Base-by-base conservation (phyloP, 106 monocot species). In the Dioscorea dumetorum region DNA sequence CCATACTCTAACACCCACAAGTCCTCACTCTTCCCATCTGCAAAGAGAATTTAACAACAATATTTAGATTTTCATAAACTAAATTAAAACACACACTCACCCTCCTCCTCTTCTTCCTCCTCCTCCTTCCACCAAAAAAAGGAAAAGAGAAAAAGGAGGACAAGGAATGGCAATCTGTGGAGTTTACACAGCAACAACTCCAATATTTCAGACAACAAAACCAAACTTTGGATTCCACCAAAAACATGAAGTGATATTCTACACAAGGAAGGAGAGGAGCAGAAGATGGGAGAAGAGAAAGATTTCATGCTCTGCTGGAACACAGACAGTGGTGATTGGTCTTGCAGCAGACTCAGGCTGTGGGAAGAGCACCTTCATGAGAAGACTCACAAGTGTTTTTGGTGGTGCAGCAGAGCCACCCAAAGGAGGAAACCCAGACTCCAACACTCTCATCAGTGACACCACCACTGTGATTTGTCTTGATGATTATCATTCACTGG, bases 361-460 rank as follows among this genome's bases (percentile, higher is more conserved):
- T 21, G 97, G 97, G 48, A 97, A 97, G 80, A 97, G 97, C 76
- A 97, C 97, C 58, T 97, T 97, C 84, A 97, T 97, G 97, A 75
- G 97, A 62, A 63, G 97, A 62, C 80, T 97, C 14, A 97, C 97
- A 0, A 97, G 97, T 41, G 91, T 97, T 19, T 97, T 97, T 22
- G 97, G 97, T 2, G 97, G 97, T 0, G 88, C 86, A 0, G 95
- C 95, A 7, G 86, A 75, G 76, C 95, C 95, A 3, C 95, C 95
- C 7, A 83, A 63, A 72, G 91, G 97, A 16, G 97, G 97, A 32
- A 97, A 97, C 69, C 97, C 97, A 4, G 97, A 97, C 60, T 95
- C 95, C 15, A 95, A 95, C 88, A 95, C 95, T 2, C 78, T 95
- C 51, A 86, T 95, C 64, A 95, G 97, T 34, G 89, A 92, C 72